Base-by-base conservation (phyloP, 768 basidiomycete genomes). In the Arthromyces matolae region DNA sequence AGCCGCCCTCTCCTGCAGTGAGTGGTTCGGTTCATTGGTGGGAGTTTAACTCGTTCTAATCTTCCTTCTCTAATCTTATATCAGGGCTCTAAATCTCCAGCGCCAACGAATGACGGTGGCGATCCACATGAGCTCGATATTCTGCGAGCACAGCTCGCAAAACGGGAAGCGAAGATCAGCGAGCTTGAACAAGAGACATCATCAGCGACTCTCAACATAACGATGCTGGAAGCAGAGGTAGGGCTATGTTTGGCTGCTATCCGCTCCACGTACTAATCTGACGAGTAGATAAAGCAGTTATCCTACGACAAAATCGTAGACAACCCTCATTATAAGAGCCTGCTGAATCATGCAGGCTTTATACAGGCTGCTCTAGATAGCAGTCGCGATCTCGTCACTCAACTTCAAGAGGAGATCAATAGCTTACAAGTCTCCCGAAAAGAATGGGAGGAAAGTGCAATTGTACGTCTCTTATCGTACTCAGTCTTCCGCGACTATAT, bases 1-100 rank as follows among this genome's bases (percentile, higher is more conserved):
- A 71, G 67, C 73, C 77, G 67, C 79, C 76, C 70, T 77, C 83
- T 74, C 80, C 84, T 66, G 76, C 71, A 72, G 86, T 87, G 78
- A 80, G 86, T 85, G 75, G 73, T 71, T 73, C 70, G 73, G 69
- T 76, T 71, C 71, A 76, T 73, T 78, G 79, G 81, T 83, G 81
- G 79, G 81, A 79, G 73, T 71, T 68, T 69, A 69, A 65, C 65
- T 64, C 65, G 62, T 71, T 68, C 67, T 71, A 57, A 74, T 70
- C 50, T 60, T 45, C 60, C 41, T 59, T 56, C 66, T 72, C 78
- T 81, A 64, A 84, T 71, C 13, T 56, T 24, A 46, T 41, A 56
- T 24, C 60, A 86, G 83, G 75, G 62, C 14, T 59, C 65, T 16
- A 54, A 57, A 16, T 56, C 66, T 27, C 59, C 64, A 40, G 57